Evolutionary conservation across 805 yeast species (phyloP), one percentile per base, ranked within the genome.

Genomic region (Kurtzmaniella cleridarum): DNA sequence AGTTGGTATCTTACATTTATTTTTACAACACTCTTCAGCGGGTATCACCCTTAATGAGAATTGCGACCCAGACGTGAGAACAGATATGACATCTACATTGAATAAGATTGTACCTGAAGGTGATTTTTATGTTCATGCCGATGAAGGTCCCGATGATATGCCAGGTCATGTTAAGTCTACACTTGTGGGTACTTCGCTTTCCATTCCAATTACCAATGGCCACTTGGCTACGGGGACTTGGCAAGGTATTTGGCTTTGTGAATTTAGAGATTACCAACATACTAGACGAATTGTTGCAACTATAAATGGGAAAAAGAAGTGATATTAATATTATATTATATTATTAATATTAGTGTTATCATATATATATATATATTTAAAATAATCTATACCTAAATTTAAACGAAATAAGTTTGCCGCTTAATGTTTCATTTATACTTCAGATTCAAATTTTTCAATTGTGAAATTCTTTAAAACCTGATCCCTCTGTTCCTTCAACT

Each of bases 91-190:
- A 8, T 69, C 72, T 17, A 75, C 84, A 1, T 59, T 86, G 47
- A 82, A 79, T 49, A 62, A 75, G 37, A 64, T 84, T 41, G 85
- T 76, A 2, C 95, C 95, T 0, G 91, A 84, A 50, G 74, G 69
- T 5, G 65, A 66, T 38, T 55, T 60, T 28, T 82, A 81, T 48
- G 51, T 71, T 34, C 90, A 81, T 55, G 76, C 73, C 11, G 91
- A 82, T 39, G 95, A 85, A 58, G 95, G 87, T 1, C 72, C 84
- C 3, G 95, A 86, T 54, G 95, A 85, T 55, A 81, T 84, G 89
- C 86, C 91, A 2, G 84, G 90, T 0, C 95, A 85, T 57, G 79
- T 80, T 37, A 80, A 84, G 53, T 70, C 84, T 14, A 38, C 42
- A 47, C 59, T 76, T 35, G 71, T 81, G 8, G 93, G 95, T 14